Conservation (phyloP, 352 stramenopile genomes). For the Globisporangium perplexum region DNA sequence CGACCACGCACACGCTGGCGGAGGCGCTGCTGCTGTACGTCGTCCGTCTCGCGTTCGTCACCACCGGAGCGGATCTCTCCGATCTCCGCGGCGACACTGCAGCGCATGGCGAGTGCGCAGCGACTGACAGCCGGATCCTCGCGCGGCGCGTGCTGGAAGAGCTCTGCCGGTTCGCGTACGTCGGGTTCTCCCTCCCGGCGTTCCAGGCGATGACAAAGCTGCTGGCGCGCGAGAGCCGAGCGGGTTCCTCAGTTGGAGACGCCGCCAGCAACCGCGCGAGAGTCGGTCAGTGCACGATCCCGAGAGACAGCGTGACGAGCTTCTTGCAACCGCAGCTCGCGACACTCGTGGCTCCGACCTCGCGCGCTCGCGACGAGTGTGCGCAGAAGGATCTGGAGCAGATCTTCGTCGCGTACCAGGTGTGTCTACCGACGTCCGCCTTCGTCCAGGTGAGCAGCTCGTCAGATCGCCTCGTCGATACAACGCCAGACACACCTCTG, state of each 20-base stretch:
- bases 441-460: slow-evolving; percentile 5
- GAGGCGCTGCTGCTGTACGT: slow-evolving; percentile 15
- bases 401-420: slow-evolving; percentile 17
- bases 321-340: slow-evolving; percentile 14
- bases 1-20: slow-evolving; percentile 8
- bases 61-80: neutral
- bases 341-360: slow-evolving; percentile 1
- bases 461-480: neutral
- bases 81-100: neutral
- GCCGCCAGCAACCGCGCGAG: neutral
- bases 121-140: neutral
- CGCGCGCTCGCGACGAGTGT: neutral
- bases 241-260: neutral
- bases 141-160: slow-evolving; percentile 6
- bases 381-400: neutral
- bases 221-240: neutral
- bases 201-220: slow-evolving; percentile 8
- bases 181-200: slow-evolving; percentile 8
- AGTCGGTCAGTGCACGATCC: neutral
- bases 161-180: slow-evolving; percentile 8
- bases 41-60: slow-evolving; percentile 16
- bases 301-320: slow-evolving; percentile 2
- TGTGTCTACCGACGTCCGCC: slow-evolving; percentile 5
- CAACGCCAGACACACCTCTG: neutral
- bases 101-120: neutral